Percentiles rank a stretch among this genome's conserved stretches.
Evolutionary conservation across 179 eudicot genomes (phyloP).

Genomic region (Heliamphora ciliata): DNA sequence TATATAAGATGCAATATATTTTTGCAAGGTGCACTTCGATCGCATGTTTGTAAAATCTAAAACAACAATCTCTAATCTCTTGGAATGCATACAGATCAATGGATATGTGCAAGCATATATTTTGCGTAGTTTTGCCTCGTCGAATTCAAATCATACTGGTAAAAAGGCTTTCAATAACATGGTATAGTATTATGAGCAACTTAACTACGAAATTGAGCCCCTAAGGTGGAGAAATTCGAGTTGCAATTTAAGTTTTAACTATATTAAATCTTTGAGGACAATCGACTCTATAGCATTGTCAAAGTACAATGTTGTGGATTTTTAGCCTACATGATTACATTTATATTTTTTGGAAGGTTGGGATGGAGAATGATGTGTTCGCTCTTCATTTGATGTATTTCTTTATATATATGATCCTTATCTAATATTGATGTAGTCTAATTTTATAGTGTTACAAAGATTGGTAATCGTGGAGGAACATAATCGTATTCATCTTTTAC

Average conservation of each 20-base stretch:
- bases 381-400: neutral
- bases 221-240: neutral
- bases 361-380: neutral
- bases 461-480: neutral
- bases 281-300: too few relatives aligned
- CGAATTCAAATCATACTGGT: neutral
- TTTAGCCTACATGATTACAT: too few relatives aligned
- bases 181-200: neutral
- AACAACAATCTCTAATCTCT: too few relatives aligned
- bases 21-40: too few relatives aligned
- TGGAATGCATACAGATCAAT: neutral
- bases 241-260: neutral
- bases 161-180: neutral
- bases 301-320: neutral
- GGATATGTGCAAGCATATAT: neutral
- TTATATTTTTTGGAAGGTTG: neutral
- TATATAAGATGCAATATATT: too few relatives aligned
- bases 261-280: neutral
- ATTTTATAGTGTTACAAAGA: neutral
- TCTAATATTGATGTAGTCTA: neutral
- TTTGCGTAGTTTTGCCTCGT: neutral
- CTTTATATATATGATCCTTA: neutral
- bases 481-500: neutral
- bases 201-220: neutral
- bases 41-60: too few relatives aligned